Evolutionary conservation across 2,329 filamentous ascomycete genomes (phyloP).

Genomic region (Rhynchosporium agropyri): DNA sequence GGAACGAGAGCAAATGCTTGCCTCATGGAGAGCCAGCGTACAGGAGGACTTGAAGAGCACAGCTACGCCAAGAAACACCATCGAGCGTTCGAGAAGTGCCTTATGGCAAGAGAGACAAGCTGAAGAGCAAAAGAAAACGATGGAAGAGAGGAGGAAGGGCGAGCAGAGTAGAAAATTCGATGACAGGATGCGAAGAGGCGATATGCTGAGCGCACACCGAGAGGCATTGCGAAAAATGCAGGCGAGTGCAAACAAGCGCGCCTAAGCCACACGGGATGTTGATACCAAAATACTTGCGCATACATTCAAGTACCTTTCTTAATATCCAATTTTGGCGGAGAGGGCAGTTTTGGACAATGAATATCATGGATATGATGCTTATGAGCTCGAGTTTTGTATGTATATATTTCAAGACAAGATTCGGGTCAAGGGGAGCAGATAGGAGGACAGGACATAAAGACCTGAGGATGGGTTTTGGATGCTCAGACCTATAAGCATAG

Average conservation of each 20-base stretch:
- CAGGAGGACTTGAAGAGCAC: conserved; percentile 59
- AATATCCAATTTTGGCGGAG: conserved; percentile 21
- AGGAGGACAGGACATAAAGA: not conserved
- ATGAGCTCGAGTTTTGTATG: conserved; percentile 15
- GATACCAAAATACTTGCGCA: conserved; percentile 6
- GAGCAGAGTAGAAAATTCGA: conserved; percentile 67
- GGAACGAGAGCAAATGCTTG: conserved; percentile 61
- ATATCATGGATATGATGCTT: conserved; percentile 9
- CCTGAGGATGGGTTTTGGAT: conserved; percentile 11
- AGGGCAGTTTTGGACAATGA: not conserved
- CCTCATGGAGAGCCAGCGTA: conserved; percentile 68
- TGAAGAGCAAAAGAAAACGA: conserved; percentile 60
- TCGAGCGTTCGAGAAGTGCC: conserved; percentile 56
- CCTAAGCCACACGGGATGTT: conserved; percentile 15
- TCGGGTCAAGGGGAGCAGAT: not conserved
- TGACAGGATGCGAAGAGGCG: conserved; percentile 73
- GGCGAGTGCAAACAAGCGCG: conserved; percentile 34
- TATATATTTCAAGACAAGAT: conserved; percentile 1
- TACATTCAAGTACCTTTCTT: conserved; percentile 12
- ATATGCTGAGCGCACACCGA: conserved; percentile 75
- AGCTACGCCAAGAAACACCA: conserved; percentile 40
- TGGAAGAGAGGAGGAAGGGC: conserved; percentile 59
- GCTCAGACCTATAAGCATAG: conserved; percentile 4
- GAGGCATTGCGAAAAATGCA: conserved; percentile 84
- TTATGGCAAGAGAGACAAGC: conserved; percentile 59